Conservation (phyloP, 169 alveolate species). For the Plasmodium chabaudi region DNA sequence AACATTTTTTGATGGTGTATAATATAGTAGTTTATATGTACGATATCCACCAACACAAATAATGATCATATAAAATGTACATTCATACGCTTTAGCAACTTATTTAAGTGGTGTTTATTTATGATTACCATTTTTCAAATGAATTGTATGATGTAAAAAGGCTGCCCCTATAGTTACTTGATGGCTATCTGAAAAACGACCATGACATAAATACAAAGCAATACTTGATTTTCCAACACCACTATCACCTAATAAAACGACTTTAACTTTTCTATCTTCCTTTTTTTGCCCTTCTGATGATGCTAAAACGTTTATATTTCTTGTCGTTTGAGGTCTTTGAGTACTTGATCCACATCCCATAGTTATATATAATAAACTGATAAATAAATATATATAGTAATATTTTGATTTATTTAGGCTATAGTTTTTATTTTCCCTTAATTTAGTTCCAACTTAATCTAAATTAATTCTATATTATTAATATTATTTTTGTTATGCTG, state of each 20-base stretch:
- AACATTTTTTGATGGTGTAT: neutral
- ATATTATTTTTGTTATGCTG: too few species aligned
- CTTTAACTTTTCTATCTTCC: slow-evolving; percentile 80
- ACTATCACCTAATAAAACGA: slow-evolving; percentile 93
- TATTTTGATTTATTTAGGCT: neutral
- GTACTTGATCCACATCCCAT: slow-evolving; percentile 76
- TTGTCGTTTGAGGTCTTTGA: slow-evolving; percentile 15
- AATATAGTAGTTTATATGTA: neutral
- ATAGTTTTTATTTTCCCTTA: neutral
- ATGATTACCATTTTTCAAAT: slow-evolving; percentile 79
- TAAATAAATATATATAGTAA: slow-evolving; percentile 15
- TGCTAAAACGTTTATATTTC: slow-evolving; percentile 38
- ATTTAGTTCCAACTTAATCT: too few species aligned
- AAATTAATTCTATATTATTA: too few species aligned
- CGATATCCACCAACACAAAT: neutral
- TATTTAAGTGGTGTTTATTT: neutral
- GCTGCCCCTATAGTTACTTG: slow-evolving; percentile 95
- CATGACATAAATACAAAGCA: slow-evolving; percentile 90
- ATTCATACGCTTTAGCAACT: neutral
- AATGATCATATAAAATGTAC: neutral
- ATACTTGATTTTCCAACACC: slow-evolving; percentile 93
- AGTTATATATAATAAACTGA: slow-evolving; percentile 13
- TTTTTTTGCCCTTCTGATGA: slow-evolving; percentile 38
- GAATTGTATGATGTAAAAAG: slow-evolving; percentile 87
- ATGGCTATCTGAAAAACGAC: slow-evolving; percentile 89